phyloP scores from a whole-genome alignment of 306 rosid species.

The Vachellia collinsii region DNA sequence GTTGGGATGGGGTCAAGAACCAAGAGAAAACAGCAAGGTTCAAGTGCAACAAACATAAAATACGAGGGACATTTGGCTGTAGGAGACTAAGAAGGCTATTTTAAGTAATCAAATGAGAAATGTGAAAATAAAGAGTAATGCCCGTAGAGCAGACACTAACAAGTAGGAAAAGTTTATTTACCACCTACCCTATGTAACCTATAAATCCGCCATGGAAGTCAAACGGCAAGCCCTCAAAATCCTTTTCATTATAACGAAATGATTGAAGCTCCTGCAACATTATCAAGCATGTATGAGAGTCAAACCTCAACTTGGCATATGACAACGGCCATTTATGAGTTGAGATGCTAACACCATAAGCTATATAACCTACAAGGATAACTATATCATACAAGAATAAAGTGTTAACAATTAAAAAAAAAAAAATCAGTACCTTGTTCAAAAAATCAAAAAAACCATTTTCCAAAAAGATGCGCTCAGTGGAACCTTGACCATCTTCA shows the following conservation, averaged over 20 bases:
- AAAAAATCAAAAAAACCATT: constrained; percentile 84
- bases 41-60: neutral
- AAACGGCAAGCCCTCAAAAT: constrained; percentile 84
- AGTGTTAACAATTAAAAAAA: neutral
- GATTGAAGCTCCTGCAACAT: constrained; percentile 79
- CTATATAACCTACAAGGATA: constrained; percentile 16
- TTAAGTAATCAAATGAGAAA: neutral
- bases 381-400: constrained; percentile 23
- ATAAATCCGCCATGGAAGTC: constrained; percentile 95
- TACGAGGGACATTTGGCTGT: neutral
- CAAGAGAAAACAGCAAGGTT: constrained; percentile 7
- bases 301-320: neutral
- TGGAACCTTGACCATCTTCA: constrained; percentile 75
- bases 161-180: neutral
- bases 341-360: constrained; percentile 29
- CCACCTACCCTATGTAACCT: constrained; percentile 94
- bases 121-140: neutral
- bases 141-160: constrained; percentile 13
- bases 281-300: constrained; percentile 32
- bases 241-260: constrained; percentile 62
- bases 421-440: constrained; percentile 66
- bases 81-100: neutral
- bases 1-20: constrained; percentile 3
- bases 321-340: neutral
- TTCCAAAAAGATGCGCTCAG: constrained; percentile 57